Evolutionary conservation across 2,329 filamentous ascomycete genomes (phyloP).

Genomic region (Exophiala oligosperma): DNA sequence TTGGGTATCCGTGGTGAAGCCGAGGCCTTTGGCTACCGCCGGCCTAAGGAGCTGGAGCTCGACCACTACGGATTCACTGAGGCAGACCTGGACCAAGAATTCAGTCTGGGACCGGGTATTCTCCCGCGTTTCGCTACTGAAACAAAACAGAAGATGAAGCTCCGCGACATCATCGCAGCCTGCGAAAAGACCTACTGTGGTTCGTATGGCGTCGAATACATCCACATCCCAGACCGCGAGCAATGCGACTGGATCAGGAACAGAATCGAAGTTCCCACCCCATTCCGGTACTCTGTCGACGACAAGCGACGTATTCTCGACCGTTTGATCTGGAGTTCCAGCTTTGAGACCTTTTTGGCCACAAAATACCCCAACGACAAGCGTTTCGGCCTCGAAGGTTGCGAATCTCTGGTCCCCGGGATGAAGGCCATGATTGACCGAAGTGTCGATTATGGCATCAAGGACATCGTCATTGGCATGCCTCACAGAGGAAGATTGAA

Average conservation of each 20-base stretch:
- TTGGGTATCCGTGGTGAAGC: conserved; percentile 87
- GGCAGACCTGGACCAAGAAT: conserved; percentile 89
- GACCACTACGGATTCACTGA: conserved; percentile 95
- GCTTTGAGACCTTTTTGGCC: conserved; percentile 91
- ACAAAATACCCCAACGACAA: conserved; percentile 99
- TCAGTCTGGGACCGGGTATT: conserved; percentile 89
- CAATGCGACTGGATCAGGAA: conserved; percentile 98
- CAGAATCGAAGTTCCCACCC: conserved; percentile 87
- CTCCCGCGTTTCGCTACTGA: conserved; percentile 90
- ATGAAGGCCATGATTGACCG: conserved; percentile 99
- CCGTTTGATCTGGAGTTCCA: conserved; percentile 96
- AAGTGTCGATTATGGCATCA: conserved; percentile 96
- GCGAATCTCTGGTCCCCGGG: conserved; percentile 92
- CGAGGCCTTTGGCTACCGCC: conserved; percentile 79
- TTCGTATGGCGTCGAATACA: conserved; percentile 97
- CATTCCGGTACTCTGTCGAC: conserved; percentile 96
- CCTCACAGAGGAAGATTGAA: conserved; percentile 98
- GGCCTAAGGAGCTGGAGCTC: conserved; percentile 88
- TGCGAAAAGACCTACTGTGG: conserved; percentile 97
- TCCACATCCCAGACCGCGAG: conserved; percentile 95
- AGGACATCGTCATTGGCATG: conserved; percentile 99
- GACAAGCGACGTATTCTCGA: conserved; percentile 98
- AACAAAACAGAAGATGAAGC: conserved; percentile 88
- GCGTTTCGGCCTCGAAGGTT: conserved; percentile 96
- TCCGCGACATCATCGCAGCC: conserved; percentile 87